These are phyloP conservation scores for Hypoxylon cercidicola DNA, from an alignment of 495 filamentous ascomycete species.

Conservation along the genomic window DNA sequence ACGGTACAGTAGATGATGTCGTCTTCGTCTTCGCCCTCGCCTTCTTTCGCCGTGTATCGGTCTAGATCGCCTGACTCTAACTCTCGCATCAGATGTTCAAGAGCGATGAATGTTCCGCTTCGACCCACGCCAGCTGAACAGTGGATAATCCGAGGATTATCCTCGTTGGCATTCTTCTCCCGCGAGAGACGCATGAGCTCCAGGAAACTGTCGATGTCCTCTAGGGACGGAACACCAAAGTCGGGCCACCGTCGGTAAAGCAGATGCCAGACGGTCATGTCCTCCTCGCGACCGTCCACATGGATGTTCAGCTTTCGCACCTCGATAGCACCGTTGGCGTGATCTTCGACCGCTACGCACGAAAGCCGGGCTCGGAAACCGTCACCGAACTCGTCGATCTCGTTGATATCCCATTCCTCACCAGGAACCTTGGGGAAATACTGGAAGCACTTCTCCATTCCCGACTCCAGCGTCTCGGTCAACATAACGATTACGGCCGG, in stretches of 20 bases:
- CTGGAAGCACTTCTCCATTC: slow-evolving; percentile 88
- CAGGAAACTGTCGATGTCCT: slow-evolving; percentile 81
- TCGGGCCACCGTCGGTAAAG: slow-evolving; percentile 96
- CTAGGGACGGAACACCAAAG: slow-evolving; percentile 84
- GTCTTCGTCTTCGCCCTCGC: slow-evolving; percentile 44
- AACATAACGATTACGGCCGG: slow-evolving; percentile 95
- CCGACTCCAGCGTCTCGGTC: slow-evolving; percentile 84
- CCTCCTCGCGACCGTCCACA: slow-evolving; percentile 53
- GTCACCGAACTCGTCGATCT: slow-evolving; percentile 69
- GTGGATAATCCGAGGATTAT: slow-evolving; percentile 88
- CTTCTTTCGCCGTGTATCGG: slow-evolving; percentile 40
- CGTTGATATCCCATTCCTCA: slow-evolving; percentile 65
- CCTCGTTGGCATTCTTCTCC: slow-evolving; percentile 68
- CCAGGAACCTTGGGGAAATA: slow-evolving; percentile 80
- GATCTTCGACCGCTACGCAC: slow-evolving; percentile 61
- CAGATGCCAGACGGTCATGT: slow-evolving; percentile 82
- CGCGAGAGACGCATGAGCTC: slow-evolving; percentile 80
- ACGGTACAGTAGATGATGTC: slow-evolving; percentile 76
- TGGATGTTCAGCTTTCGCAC: slow-evolving; percentile 63
- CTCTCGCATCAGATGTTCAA: slow-evolving; percentile 88
- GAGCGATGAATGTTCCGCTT: slow-evolving; percentile 92
- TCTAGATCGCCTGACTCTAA: slow-evolving; percentile 78
- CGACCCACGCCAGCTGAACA: slow-evolving; percentile 95
- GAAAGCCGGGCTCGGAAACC: slow-evolving; percentile 66
- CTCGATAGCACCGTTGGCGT: slow-evolving; percentile 62